Conservation (phyloP, 768 basidiomycete species). For the Naematelia encephala region DNA sequence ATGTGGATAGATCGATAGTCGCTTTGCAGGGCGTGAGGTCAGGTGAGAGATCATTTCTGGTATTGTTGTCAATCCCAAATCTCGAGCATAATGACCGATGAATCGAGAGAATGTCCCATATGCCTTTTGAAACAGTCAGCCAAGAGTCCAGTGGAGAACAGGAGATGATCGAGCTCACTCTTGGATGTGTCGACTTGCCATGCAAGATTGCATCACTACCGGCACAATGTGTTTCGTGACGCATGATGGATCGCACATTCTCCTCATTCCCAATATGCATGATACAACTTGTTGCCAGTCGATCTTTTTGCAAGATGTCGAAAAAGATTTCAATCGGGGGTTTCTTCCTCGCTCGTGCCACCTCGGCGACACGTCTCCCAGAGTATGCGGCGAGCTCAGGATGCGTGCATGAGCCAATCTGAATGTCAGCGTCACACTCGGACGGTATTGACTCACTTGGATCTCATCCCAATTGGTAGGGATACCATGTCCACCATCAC, state of each 20-base stretch:
- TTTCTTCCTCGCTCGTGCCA: conserved; percentile 9
- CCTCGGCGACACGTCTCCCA: conserved; percentile 23
- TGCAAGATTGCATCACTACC: conserved; percentile 48
- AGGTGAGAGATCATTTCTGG: conserved; percentile 44
- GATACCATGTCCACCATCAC: conserved; percentile 48
- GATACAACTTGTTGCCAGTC: conserved; percentile 39
- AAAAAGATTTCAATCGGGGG: conserved; percentile 38
- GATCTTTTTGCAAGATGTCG: conserved; percentile 39
- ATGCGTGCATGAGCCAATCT: conserved; percentile 34
- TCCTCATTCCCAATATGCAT: conserved; percentile 49
- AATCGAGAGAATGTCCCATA: conserved; percentile 44
- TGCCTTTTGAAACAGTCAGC: no score
- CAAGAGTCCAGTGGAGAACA: no score
- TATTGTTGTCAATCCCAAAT: conserved; percentile 26
- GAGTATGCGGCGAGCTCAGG: conserved; percentile 22
- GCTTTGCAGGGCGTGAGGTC: conserved; percentile 45
- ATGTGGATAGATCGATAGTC: conserved; percentile 39
- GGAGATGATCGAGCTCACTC: conserved; percentile 24
- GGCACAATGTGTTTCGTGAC: conserved; percentile 38
- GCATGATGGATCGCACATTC: conserved; percentile 45
- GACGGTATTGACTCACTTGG: conserved; percentile 27
- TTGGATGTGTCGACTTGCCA: conserved; percentile 34
- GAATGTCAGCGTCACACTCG: neutral
- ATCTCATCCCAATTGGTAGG: conserved; percentile 44
- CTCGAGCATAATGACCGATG: conserved; percentile 41